Conservation (phyloP, 192 early-diverging fungal genomes). For the Backusella westeae region DNA sequence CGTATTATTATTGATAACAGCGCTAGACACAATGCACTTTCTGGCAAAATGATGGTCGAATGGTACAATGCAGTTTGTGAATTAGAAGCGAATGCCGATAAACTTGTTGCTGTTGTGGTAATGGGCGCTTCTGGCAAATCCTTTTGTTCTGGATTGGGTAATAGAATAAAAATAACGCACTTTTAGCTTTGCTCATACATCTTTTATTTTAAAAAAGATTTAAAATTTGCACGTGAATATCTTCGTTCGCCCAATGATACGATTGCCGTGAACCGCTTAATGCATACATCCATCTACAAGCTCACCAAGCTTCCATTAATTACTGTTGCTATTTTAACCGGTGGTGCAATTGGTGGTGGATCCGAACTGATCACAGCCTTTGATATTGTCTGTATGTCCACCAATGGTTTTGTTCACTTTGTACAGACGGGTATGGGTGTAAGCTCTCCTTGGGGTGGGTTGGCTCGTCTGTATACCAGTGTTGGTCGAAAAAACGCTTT, state of each 20-base stretch:
- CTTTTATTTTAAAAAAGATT: conserved; percentile 35
- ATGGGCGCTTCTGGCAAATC: conserved; percentile 40
- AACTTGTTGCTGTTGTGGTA: conserved; percentile 41
- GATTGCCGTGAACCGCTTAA: conserved; percentile 47
- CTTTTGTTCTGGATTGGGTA: conserved; percentile 54
- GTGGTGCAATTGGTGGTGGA: conserved; percentile 66
- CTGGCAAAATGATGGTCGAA: conserved; percentile 64
- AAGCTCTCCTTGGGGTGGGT: conserved; percentile 66
- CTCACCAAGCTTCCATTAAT: conserved; percentile 55
- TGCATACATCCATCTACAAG: conserved; percentile 59
- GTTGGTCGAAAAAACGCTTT: conserved; percentile 49
- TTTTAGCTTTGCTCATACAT: not conserved
- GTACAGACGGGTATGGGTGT: conserved; percentile 62
- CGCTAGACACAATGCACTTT: conserved; percentile 51
- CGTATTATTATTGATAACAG: conserved; percentile 45
- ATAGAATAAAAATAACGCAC: not conserved
- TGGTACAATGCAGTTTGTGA: conserved; percentile 48
- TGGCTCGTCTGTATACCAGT: conserved; percentile 37
- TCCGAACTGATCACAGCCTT: conserved; percentile 60
- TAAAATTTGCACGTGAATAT: conserved; percentile 46
- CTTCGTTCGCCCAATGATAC: conserved; percentile 41
- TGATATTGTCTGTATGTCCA: conserved; percentile 55
- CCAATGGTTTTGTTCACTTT: conserved; percentile 33
- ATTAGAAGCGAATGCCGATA: conserved; percentile 35
- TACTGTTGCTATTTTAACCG: conserved; percentile 58